Conservation (phyloP, 2,329 filamentous ascomycete species). For the Trichophaea hybrida region DNA sequence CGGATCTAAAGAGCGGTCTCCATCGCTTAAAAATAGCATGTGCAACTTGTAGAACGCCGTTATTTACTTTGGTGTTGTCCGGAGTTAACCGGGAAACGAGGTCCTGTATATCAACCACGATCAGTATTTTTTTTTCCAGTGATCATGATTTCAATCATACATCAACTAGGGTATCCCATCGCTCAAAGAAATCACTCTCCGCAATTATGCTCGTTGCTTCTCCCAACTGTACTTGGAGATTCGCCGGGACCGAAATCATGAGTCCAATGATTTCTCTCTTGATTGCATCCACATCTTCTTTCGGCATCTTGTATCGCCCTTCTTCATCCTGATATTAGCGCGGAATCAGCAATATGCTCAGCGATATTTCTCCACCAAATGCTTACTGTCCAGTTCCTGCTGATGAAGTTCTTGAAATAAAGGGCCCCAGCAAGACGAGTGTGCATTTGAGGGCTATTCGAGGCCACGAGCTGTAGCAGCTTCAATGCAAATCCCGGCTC, state of each 20-base stretch:
- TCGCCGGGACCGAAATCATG: conserved; percentile 82
- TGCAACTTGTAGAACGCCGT: conserved; percentile 88
- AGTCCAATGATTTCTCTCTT: conserved; percentile 90
- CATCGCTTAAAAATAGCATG: conserved; percentile 96
- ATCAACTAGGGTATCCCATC: conserved; percentile 90
- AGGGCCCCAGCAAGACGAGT: conserved; percentile 77
- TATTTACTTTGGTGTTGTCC: conserved; percentile 70
- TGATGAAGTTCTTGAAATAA: conserved; percentile 98
- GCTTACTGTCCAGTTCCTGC: conserved; percentile 71
- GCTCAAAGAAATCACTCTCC: conserved; percentile 91
- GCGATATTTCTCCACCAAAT: conserved; percentile 18
- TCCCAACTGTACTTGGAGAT: conserved; percentile 83
- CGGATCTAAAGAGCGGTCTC: conserved; percentile 84
- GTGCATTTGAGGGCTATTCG: conserved; percentile 54
- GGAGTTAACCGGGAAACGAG: conserved; percentile 75
- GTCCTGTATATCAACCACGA: conserved; percentile 41
- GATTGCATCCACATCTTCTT: conserved; percentile 73
- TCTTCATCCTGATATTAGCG: conserved; percentile 55
- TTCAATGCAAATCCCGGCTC: conserved; percentile 78
- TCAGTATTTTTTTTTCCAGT: conserved; percentile 19
- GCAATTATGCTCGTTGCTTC: conserved; percentile 96
- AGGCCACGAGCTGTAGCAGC: conserved; percentile 80
- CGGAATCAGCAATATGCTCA: background rate
- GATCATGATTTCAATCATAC: conserved; percentile 34
- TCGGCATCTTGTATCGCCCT: conserved; percentile 76